Evolutionary conservation across 2,329 filamentous ascomycete species (phyloP).

Genomic region (Venturia nashicola): DNA sequence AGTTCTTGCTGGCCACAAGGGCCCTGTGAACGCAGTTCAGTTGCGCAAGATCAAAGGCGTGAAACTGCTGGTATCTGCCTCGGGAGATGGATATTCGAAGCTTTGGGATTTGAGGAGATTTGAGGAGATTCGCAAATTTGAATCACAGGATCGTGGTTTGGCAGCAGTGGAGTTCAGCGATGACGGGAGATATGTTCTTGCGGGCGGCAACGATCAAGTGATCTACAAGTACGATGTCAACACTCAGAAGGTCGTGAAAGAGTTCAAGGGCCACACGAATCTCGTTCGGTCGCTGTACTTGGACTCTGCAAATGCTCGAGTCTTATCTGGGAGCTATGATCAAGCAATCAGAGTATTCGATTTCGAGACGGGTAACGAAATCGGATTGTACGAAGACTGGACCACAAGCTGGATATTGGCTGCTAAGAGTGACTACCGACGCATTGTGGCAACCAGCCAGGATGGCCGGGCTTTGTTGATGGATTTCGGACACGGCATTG

Average conservation of each 20-base stretch:
- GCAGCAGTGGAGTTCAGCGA: conserved; percentile 95
- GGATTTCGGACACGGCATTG: conserved; percentile 64
- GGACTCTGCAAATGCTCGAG: conserved; percentile 71
- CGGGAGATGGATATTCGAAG: conserved; percentile 84
- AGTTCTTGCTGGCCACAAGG: conserved; percentile 71
- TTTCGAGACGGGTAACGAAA: conserved; percentile 63
- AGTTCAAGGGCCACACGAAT: conserved; percentile 70
- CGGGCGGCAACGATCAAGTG: conserved; percentile 86
- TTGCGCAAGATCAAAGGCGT: conserved; percentile 49
- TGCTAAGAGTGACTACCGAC: conserved; percentile 88
- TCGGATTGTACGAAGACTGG: conserved; percentile 85
- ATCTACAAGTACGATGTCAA: conserved; percentile 95
- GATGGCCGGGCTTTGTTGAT: conserved; percentile 85
- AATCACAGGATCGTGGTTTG: conserved; percentile 80
- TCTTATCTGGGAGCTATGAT: conserved; percentile 90
- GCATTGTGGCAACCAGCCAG: conserved; percentile 90
- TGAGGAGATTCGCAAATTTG: conserved; percentile 79
- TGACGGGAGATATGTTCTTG: conserved; percentile 85
- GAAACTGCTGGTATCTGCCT: conserved; percentile 85
- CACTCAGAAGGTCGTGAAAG: conserved; percentile 70
- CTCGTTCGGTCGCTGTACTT: conserved; percentile 85
- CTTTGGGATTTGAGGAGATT: conserved; percentile 91
- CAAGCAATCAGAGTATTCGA: conserved; percentile 93
- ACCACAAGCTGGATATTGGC: conserved; percentile 94
- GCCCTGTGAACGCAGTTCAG: conserved; percentile 93